Conservation (phyloP, 805 yeast genomes). For the Candida awuae region DNA sequence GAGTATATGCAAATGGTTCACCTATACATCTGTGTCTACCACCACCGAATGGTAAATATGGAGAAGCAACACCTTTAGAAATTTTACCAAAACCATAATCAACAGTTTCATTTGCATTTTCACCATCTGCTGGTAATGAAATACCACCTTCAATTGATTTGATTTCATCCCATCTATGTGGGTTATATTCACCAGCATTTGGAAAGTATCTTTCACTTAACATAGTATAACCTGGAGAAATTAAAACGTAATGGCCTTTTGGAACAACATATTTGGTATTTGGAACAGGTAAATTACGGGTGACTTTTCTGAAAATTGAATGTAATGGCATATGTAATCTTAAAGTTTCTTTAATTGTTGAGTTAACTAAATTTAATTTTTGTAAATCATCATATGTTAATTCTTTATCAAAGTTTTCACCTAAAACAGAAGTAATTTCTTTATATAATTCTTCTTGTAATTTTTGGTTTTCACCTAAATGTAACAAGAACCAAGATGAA, state of each 20-base stretch:
- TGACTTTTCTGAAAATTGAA: constrained; percentile 89
- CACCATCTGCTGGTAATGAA: constrained; percentile 30
- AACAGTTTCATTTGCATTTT: constrained; percentile 33
- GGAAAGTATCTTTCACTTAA: constrained; percentile 74
- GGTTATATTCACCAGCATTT: constrained; percentile 61
- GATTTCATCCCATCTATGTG: constrained; percentile 72
- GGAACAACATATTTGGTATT: constrained; percentile 77
- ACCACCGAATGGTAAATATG: constrained; percentile 97
- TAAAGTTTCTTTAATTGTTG: constrained; percentile 83
- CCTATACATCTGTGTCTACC: constrained; percentile 99
- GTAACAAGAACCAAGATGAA: constrained; percentile 89
- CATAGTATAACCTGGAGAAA: constrained; percentile 89
- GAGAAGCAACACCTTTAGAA: constrained; percentile 91
- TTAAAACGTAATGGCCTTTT: constrained; percentile 79
- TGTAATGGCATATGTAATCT: constrained; percentile 96
- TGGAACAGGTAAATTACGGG: constrained; percentile 70
- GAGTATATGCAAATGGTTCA: constrained; percentile 94
- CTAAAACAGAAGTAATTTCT: constrained; percentile 62
- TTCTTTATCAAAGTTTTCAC: constrained; percentile 37
- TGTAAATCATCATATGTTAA: constrained; percentile 77
- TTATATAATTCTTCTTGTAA: constrained; percentile 72
- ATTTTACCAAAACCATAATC: constrained; percentile 98
- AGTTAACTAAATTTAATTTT: constrained; percentile 73
- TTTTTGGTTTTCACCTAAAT: constrained; percentile 80
- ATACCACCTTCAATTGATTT: constrained; percentile 24